These are phyloP conservation scores for Discostella stelligeroides DNA, from an alignment of 108 stramenopile species.

Conservation along the genomic window DNA sequence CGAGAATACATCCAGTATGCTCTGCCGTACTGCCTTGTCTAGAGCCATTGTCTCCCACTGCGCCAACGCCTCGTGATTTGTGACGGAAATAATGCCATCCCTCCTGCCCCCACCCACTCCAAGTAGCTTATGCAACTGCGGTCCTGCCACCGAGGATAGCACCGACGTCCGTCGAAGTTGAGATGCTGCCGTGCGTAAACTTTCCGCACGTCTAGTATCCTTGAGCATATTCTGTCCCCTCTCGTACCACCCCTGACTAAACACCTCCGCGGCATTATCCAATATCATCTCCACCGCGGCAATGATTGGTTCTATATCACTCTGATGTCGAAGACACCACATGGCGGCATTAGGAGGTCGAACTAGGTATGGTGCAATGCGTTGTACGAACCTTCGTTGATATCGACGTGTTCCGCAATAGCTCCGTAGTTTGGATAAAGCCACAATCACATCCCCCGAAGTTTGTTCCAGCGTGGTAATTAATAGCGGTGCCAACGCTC, in stretches of 20 bases:
- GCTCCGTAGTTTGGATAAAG: constrained; percentile 61
- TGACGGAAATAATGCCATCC: constrained; percentile 21
- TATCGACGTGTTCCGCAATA: constrained; percentile 82
- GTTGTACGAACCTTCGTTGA: constrained; percentile 86
- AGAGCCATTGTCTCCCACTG: constrained; percentile 86
- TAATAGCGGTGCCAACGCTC: constrained; percentile 74
- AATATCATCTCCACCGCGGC: constrained; percentile 84
- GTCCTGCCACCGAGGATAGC: constrained; percentile 3
- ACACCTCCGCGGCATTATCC: constrained; percentile 72
- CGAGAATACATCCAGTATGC: constrained; percentile 69
- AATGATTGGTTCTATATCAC: constrained; percentile 87
- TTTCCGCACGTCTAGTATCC: constrained; percentile 73
- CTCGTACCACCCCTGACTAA: constrained; percentile 84
- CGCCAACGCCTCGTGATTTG: constrained; percentile 55
- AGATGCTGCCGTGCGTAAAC: constrained; percentile 62
- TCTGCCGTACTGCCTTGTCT: constrained; percentile 67
- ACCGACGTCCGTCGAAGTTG: constrained; percentile 37
- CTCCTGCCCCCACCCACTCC: constrained; percentile 3
- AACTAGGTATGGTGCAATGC: constrained; percentile 79
- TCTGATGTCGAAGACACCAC: constrained; percentile 88
- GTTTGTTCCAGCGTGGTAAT: constrained; percentile 81
- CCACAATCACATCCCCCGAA: constrained; percentile 74
- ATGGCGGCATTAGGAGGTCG: constrained; percentile 75
- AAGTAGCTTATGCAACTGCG: constrained; percentile 10
- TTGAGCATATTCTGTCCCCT: constrained; percentile 67